Evolutionary conservation across 1,284 basidiomycete genomes (phyloP), one percentile per base, ranked within the genome.

Genomic region (Leccinum pallidistipes): DNA sequence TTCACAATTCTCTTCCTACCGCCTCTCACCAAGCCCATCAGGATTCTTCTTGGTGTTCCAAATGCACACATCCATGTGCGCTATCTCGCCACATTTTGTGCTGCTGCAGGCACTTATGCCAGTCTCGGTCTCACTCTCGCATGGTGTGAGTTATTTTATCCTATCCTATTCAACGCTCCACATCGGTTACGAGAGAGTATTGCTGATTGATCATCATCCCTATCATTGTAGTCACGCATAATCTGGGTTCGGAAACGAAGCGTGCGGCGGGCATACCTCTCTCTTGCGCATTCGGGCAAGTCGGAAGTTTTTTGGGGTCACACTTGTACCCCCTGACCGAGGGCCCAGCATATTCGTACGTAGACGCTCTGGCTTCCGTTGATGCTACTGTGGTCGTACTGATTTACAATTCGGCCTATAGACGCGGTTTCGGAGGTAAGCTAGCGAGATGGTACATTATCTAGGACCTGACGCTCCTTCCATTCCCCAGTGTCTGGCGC

Each of bases 211-310:
- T 32, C 8, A 66, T 29, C 10, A 45, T 29, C 12, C 7, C 8
- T 5, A 0, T 45, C 36, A 3, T 40, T 29, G 11, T 60, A 91
- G 89, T 84, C 66, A 79, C 86, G 1, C 88, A 91, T 68, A 91
- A 92, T 62, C 77, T 91, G 2, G 90, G 88, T 3, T 91, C 88
- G 0, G 89, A 91, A 73, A 88, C 87, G 3, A 91, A 92, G 75
- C 86, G 85, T 61, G 88, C 90, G 1, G 81, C 89, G 0, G 90
- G 90, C 0, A 85, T 88, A 43, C 87, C 90, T 2, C 81, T 91
- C 69, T 90, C 87, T 71, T 87, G 88, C 80, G 85, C 86, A 9
- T 90, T 91, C 47, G 89, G 89, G 2, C 90, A 91, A 70, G 83
- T 81, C 60, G 90, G 90, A 12, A 88, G 85, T 64, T 78, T 91